Conservation (phyloP, 2,329 filamentous ascomycete genomes). For the Monilinia laxa region DNA sequence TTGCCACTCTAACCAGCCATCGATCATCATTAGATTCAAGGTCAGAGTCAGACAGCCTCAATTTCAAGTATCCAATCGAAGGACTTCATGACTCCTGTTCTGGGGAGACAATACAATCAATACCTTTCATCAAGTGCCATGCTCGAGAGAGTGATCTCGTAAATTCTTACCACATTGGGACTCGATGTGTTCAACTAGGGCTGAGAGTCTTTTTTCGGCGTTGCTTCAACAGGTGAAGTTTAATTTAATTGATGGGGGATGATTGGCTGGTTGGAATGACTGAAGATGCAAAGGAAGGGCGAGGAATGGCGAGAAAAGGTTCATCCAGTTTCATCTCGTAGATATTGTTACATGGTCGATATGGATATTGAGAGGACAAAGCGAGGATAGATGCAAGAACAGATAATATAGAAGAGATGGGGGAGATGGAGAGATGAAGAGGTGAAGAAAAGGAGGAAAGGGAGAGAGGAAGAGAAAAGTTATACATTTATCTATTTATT, state of each 20-base stretch:
- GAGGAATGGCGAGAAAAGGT: too few relatives aligned
- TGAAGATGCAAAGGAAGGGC: background rate
- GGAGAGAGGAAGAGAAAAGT: too few relatives aligned
- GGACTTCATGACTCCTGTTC: conserved; percentile 3
- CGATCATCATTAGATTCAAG: background rate
- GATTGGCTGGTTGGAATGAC: background rate
- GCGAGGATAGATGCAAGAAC: too few relatives aligned
- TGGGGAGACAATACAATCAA: too few relatives aligned
- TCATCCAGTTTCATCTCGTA: too few relatives aligned
- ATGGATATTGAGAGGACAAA: too few relatives aligned
- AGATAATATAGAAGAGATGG: too few relatives aligned
- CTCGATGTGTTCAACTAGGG: background rate
- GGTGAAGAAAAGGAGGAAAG: too few relatives aligned
- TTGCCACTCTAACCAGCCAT: background rate
- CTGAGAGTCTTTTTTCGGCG: background rate
- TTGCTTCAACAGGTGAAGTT: background rate
- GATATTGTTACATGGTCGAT: too few relatives aligned
- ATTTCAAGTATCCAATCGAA: conserved; percentile 9
- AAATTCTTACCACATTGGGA: conserved; percentile 7
- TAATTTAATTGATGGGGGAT: background rate
- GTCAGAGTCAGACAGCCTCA: conserved; percentile 21
- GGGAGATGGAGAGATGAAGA: too few relatives aligned
- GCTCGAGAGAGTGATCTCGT: background rate
- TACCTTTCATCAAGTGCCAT: background rate
- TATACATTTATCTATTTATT: too few relatives aligned